These are phyloP conservation scores for Stygiomarasmius scandens DNA, from an alignment of 1,284 basidiomycete genomes.

Conservation along the genomic window DNA sequence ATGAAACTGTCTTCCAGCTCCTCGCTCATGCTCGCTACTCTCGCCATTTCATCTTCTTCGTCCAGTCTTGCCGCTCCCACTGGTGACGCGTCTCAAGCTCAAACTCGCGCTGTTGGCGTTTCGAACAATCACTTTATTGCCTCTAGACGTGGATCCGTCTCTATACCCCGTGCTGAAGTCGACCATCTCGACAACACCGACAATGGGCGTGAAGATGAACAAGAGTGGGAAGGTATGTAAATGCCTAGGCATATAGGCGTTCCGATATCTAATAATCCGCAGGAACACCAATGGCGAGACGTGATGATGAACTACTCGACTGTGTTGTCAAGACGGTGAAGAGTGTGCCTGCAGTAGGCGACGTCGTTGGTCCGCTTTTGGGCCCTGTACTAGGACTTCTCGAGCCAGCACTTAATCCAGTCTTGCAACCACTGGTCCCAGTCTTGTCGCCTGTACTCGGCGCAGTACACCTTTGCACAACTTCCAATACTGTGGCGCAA, in stretches of 20 bases:
- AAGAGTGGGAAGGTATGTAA: background rate
- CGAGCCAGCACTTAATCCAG: background rate
- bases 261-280: too few species aligned
- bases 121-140: slow-evolving; percentile 12
- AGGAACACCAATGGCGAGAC: too few species aligned
- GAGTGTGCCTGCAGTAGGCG: too few species aligned
- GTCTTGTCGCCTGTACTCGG: too few species aligned
- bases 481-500: background rate
- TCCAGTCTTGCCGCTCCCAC: slow-evolving; percentile 44
- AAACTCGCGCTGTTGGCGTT: slow-evolving; percentile 13
- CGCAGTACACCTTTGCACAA: too few species aligned
- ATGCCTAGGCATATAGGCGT: background rate
- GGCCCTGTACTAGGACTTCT: background rate
- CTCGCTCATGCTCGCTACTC: slow-evolving; percentile 44
- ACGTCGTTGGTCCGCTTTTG: background rate
- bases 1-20: slow-evolving; percentile 50
- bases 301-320: too few species aligned
- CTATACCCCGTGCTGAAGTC: slow-evolving; percentile 5
- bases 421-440: too few species aligned
- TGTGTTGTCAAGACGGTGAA: too few species aligned
- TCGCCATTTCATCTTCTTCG: slow-evolving; percentile 47
- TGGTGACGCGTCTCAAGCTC: slow-evolving; percentile 28
- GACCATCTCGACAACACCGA: background rate
- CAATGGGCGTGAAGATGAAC: background rate
- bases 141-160: slow-evolving; percentile 11